These are phyloP conservation scores for Diaporthe vaccinii DNA, from an alignment of 2,329 filamentous ascomycete species.

Conservation along the genomic window DNA sequence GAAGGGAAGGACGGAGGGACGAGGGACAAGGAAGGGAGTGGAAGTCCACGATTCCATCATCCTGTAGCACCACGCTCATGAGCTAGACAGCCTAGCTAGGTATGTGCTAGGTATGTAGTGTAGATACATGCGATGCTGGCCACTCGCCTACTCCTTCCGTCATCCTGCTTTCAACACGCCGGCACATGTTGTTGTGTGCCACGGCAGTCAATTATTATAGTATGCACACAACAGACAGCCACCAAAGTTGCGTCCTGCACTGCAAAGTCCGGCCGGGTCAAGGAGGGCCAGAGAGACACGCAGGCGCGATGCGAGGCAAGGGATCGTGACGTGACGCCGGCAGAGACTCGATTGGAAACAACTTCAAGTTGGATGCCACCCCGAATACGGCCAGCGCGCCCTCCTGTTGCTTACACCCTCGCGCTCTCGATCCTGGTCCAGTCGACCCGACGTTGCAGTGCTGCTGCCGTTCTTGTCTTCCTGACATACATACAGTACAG, in stretches of 20 bases:
- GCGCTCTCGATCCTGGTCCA: neutral
- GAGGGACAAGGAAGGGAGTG: neutral
- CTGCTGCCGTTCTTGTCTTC: constrained; percentile 11
- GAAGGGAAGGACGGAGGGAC: neutral
- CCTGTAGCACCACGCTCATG: neutral
- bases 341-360: neutral
- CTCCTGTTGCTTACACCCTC: neutral
- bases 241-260: neutral
- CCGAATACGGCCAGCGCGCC: neutral
- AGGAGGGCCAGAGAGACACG: neutral
- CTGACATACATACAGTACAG: neutral
- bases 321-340: constrained; percentile 26
- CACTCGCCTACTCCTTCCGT: constrained; percentile 17
- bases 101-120: neutral
- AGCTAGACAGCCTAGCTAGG: neutral
- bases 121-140: neutral
- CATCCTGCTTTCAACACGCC: neutral
- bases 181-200: constrained; percentile 3
- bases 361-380: neutral
- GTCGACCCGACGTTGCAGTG: constrained; percentile 10
- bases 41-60: neutral
- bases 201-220: neutral
- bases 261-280: neutral
- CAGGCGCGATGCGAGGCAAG: constrained; percentile 26
- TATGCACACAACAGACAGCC: neutral